These are phyloP conservation scores for Plasmodium cynomolgi DNA, from an alignment of 169 alveolate species.

Conservation along the genomic window DNA sequence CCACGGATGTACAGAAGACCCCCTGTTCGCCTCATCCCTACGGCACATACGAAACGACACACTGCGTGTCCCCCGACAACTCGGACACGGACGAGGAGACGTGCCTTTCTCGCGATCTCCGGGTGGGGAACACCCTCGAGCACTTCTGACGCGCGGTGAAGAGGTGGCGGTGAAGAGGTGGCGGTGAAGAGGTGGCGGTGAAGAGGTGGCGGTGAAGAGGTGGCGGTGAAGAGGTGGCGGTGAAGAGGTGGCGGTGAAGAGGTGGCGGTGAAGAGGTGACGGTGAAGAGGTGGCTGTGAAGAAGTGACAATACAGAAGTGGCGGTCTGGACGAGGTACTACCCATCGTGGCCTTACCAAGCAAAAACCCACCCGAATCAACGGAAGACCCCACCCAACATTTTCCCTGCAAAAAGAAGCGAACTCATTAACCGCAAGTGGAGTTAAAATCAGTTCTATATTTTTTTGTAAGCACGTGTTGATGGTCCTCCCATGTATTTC, in stretches of 20 bases:
- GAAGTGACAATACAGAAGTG: no score
- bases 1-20: neutral
- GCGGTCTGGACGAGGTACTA: neutral
- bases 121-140: neutral
- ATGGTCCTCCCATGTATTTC: neutral
- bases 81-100: neutral
- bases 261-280: neutral
- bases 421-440: neutral
- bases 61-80: neutral
- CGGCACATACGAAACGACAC: neutral
- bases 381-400: neutral
- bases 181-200: neutral
- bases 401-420: neutral
- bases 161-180: neutral
- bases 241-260: neutral
- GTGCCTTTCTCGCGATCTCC: neutral
- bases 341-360: neutral
- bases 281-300: neutral
- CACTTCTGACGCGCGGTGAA: neutral
- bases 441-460: neutral
- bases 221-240: neutral
- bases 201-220: neutral
- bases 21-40: neutral
- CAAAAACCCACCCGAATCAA: neutral
- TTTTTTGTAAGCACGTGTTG: neutral